A percentile compares a stretch with the other conserved stretches of the same genome.
Conservation (phyloP, 1,284 basidiomycete species). For the Ustilago vetiveriae region DNA sequence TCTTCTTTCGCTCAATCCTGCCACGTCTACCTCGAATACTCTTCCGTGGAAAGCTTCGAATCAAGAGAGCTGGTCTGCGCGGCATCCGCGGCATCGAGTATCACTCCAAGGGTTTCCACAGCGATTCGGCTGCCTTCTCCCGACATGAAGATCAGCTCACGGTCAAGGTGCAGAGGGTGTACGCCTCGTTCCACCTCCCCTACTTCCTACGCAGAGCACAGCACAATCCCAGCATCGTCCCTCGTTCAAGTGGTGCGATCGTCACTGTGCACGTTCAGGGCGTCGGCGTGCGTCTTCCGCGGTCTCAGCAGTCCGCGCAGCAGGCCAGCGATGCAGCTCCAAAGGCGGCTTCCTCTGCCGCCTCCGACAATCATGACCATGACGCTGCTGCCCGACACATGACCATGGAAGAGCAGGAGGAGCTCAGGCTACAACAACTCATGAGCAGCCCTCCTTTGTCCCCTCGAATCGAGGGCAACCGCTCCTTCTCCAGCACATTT, state of each 20-base stretch:
- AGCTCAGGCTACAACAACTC: conserved; percentile 33
- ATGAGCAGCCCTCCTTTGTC: conserved; percentile 45
- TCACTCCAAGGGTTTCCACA: conserved; percentile 50
- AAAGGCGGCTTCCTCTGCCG: neutral
- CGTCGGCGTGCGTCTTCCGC: conserved; percentile 49
- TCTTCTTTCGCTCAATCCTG: conserved; percentile 58
- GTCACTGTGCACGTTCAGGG: conserved; percentile 56
- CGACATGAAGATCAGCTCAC: conserved; percentile 35
- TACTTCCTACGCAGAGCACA: conserved; percentile 21
- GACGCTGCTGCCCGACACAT: neutral
- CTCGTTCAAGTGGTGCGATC: conserved; percentile 26
- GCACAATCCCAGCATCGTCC: conserved; percentile 15
- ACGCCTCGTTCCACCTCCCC: conserved; percentile 41
- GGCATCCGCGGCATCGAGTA: conserved; percentile 60
- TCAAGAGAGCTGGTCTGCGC: conserved; percentile 48
- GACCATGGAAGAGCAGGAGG: conserved; percentile 30
- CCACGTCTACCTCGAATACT: conserved; percentile 55
- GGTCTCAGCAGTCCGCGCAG: conserved; percentile 6
- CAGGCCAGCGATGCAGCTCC: neutral
- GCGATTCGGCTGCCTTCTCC: conserved; percentile 31
- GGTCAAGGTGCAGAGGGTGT: conserved; percentile 47
- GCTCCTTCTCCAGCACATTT: conserved; percentile 1
- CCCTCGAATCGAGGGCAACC: conserved; percentile 4
- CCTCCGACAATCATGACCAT: neutral
- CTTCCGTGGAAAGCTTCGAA: conserved; percentile 52